phyloP scores from a whole-genome alignment of 2,329 filamentous ascomycete genomes.

The Calonectria pseudoreteaudii region DNA sequence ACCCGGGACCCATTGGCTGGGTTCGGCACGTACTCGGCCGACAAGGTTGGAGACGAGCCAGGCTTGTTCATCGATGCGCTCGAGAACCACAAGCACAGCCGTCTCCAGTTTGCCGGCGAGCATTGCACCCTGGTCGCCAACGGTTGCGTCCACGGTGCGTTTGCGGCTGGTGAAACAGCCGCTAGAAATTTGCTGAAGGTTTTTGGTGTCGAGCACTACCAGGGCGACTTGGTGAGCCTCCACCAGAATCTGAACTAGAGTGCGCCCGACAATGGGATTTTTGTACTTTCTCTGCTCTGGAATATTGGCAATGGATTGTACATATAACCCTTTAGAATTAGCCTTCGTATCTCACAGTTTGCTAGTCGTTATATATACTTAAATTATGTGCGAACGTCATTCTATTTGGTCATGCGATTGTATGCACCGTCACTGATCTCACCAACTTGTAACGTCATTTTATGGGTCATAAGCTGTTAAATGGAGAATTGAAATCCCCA shows the following conservation, averaged over 20 bases:
- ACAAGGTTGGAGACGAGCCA: conserved; percentile 24
- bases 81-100: conserved; percentile 8
- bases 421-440: not conserved
- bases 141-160: conserved; percentile 23
- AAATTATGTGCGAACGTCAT: not conserved
- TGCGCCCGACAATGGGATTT: not conserved
- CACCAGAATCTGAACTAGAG: not conserved
- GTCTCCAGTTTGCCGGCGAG: conserved; percentile 23
- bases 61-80: conserved; percentile 12
- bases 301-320: not conserved
- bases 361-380: not conserved
- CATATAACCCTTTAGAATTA: not conserved
- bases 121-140: conserved; percentile 19
- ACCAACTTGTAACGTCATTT: not conserved
- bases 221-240: conserved; percentile 13
- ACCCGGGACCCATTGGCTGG: conserved; percentile 20
- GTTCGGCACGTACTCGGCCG: conserved; percentile 23
- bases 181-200: conserved; percentile 14
- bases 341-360: not conserved
- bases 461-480: not conserved
- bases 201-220: conserved; percentile 15
- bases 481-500: not conserved
- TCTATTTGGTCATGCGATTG: not conserved
- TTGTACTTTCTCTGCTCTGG: not conserved
- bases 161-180: conserved; percentile 19